A percentile compares a stretch with the other conserved stretches of the same genome.
Conservation (phyloP, 768 basidiomycete genomes). For the Boletus speciosus region DNA sequence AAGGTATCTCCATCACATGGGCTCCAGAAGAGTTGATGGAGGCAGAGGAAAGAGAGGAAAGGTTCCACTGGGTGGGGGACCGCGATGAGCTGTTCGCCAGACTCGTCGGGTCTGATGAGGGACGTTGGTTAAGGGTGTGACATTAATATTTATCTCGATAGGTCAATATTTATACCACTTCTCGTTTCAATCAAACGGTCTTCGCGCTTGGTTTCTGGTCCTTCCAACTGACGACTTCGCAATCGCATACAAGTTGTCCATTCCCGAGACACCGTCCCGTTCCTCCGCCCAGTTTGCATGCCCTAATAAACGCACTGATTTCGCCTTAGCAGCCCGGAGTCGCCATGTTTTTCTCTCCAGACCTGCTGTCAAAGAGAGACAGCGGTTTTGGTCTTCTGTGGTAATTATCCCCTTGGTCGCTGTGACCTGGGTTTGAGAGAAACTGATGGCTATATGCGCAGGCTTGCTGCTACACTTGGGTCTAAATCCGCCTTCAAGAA, state of each 20-base stretch:
- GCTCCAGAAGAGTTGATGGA: conserved; percentile 21
- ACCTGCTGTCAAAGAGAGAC: conserved; percentile 75
- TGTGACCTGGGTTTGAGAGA: background rate
- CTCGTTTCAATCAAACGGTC: conserved; percentile 12
- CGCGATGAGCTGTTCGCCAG: conserved; percentile 68
- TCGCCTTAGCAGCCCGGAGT: background rate
- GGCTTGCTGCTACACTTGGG: conserved; percentile 90
- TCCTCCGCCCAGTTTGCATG: background rate
- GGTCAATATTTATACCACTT: conserved; percentile 7
- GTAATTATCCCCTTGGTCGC: conserved; percentile 35
- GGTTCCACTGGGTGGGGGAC: conserved; percentile 55
- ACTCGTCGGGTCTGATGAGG: conserved; percentile 50
- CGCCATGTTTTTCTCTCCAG: conserved; percentile 83
- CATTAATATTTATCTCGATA: background rate
- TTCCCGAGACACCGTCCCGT: background rate
- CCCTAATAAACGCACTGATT: conserved; percentile 1
- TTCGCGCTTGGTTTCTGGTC: conserved; percentile 22
- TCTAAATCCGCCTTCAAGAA: conserved; percentile 84
- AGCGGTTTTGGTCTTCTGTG: conserved; percentile 89
- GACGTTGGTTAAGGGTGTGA: conserved; percentile 49
- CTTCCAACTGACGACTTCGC: conserved; percentile 3
- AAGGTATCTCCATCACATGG: conserved; percentile 52
- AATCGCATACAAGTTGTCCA: conserved; percentile 8
- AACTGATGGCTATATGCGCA: conserved; percentile 31
- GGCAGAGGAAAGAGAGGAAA: conserved; percentile 45